Conservation (phyloP, 2,329 filamentous ascomycete species). For the Fulvia fulva region DNA sequence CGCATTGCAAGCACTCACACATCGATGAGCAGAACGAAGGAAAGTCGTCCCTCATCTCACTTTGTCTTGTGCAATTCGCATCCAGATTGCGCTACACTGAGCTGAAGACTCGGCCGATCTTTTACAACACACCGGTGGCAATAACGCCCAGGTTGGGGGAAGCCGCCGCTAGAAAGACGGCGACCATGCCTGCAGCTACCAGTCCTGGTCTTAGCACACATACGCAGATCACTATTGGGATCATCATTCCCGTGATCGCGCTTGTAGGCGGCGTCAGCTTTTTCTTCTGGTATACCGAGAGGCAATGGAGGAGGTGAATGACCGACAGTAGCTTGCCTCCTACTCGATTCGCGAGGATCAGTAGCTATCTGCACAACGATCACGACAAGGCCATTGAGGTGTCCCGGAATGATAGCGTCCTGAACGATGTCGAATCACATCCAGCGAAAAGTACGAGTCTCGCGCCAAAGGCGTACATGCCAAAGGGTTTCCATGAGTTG, state of each 20-base stretch:
- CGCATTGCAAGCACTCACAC: neutral
- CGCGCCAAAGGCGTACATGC: neutral
- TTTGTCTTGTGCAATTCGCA: neutral
- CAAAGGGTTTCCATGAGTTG: constrained; percentile 1
- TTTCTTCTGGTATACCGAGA: constrained; percentile 16
- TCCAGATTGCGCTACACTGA: neutral
- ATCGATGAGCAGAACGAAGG: neutral
- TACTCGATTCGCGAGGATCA: neutral
- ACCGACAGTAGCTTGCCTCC: neutral
- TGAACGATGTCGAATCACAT: neutral
- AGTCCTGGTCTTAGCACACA: constrained; percentile 9
- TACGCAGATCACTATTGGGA: constrained; percentile 15
- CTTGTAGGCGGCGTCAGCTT: constrained; percentile 7
- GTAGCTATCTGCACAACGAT: constrained; percentile 2
- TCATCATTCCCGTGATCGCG: constrained; percentile 12
- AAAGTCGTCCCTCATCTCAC: neutral
- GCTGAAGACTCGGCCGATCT: neutral
- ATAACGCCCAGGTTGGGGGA: neutral
- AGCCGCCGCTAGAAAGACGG: neutral
- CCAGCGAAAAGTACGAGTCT: neutral
- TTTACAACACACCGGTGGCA: neutral
- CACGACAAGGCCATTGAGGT: constrained; percentile 1
- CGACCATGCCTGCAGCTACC: neutral
- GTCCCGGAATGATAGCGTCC: neutral
- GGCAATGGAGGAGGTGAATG: constrained; percentile 2